Conservation (phyloP, 2,329 filamentous ascomycete species). For the Fusarium napiforme region DNA sequence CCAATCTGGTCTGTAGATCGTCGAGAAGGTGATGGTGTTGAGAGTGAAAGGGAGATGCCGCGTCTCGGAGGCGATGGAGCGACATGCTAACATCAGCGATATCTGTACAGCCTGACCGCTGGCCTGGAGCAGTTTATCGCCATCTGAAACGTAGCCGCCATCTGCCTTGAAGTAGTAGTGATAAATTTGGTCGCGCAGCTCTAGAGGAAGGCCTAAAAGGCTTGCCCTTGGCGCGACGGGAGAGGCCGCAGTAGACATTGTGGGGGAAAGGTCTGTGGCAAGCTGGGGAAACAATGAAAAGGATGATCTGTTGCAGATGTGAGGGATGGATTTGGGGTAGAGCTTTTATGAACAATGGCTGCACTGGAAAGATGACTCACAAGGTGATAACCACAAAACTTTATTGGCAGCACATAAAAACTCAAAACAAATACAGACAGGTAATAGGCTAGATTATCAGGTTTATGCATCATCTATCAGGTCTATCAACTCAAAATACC, state of each 20-base stretch:
- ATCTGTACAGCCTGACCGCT: not conserved
- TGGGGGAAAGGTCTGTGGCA: not conserved
- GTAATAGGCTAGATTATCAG: not conserved
- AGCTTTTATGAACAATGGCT: not conserved
- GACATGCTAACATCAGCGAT: not conserved
- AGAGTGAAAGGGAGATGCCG: not conserved
- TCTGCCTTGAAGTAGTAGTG: not conserved
- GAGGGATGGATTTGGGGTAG: not conserved
- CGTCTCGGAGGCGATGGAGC: not conserved
- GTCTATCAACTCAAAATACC: not conserved
- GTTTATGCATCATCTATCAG: not conserved
- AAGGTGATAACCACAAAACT: not conserved
- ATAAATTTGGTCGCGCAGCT: not conserved
- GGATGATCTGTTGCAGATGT: not conserved
- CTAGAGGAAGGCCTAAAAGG: not conserved
- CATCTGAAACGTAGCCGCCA: accelerated
- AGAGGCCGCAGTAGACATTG: not conserved
- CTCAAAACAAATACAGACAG: not conserved
- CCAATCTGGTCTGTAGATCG: not conserved
- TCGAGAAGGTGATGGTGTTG: not conserved
- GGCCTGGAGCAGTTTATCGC: not conserved
- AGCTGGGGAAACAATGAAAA: not conserved
- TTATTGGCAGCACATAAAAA: not conserved
- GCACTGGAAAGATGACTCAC: not conserved
- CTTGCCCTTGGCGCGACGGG: not conserved